These are phyloP conservation scores for Glycyrrhiza uralensis DNA, from an alignment of 306 rosid genomes.

Conservation along the genomic window DNA sequence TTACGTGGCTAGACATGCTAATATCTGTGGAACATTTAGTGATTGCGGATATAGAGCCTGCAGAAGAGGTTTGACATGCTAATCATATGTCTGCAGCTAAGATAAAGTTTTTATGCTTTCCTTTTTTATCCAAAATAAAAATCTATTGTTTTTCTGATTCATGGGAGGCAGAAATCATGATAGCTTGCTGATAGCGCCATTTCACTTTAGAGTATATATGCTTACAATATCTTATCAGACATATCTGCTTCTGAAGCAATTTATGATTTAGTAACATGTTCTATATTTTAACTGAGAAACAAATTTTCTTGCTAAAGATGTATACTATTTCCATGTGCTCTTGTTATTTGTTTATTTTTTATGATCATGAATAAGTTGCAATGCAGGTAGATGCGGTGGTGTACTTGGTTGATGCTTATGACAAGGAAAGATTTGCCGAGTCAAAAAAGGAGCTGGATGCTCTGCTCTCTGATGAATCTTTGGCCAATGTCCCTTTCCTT, in stretches of 20 bases:
- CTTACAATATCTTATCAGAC: constrained; percentile 35
- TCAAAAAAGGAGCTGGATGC: constrained; percentile 82
- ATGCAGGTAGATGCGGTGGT: constrained; percentile 84
- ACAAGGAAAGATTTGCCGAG: constrained; percentile 82
- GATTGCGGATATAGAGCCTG: not conserved
- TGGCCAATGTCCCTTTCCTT: constrained; percentile 73
- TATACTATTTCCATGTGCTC: not conserved
- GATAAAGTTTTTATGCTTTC: constrained; percentile 20
- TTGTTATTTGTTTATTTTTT: not conserved
- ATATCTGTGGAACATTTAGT: not conserved
- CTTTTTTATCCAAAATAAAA: constrained; percentile 37
- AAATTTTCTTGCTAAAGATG: not conserved
- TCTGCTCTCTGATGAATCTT: constrained; percentile 73
- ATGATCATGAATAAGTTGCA: not conserved
- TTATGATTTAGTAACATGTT: not conserved
- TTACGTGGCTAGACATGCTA: not conserved
- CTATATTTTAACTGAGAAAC: not conserved
- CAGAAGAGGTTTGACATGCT: not conserved
- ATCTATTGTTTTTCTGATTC: constrained; percentile 40
- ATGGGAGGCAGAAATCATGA: constrained; percentile 43
- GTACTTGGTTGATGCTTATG: constrained; percentile 73
- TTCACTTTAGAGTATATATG: constrained; percentile 32
- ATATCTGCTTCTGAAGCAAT: not conserved
- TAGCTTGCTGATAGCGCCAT: constrained; percentile 42
- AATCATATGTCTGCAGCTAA: not conserved